Evolutionary conservation across 208 protist species (phyloP), one percentile per base, ranked within the genome.

Genomic region (Wallacemonas collosoma): DNA sequence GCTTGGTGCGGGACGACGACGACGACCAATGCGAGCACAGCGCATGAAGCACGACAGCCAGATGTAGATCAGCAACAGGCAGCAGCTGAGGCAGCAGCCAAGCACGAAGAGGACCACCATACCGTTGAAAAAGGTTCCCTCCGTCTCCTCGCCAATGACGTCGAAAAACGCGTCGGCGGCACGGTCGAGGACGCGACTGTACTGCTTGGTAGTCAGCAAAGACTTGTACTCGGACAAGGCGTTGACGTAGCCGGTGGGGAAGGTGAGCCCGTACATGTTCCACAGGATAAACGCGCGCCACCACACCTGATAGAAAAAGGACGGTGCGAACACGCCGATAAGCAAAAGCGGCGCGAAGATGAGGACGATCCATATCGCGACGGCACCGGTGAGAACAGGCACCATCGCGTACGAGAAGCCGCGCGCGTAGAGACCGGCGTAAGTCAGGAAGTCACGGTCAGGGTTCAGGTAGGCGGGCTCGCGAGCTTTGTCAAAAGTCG

Each of bases 251-350:
- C 69, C 82, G 54, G 77, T 62, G 2, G 77, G 77, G 53, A 80
- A 60, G 17, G 71, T 80, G 15, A 82, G 50, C 3, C 79, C 86
- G 68, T 83, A 93, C 51, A 70, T 75, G 77, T 89, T 85, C 68
- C 88, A 85, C 62, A 86, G 58, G 43, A 93, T 44, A 53, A 95
- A 93, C 8, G 93, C 74, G 61, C 84, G 72, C 41, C 73, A 40
- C 88, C 86, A 93, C 40, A 93, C 62, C 38, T 87, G 81, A 75
- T 85, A 92, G 2, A 95, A 38, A 65, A 77, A 71, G 54, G 87
- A 43, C 45, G 80, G 79, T 0, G 82, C 12, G 12, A 90, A 2
- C 43, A 89, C 43, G 6, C 63, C 76, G 11, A 76, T 53, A 35
- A 87, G 36, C 26, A 91, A 36, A 35, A 84, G 72, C 11, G 89